phyloP scores from a whole-genome alignment of 352 stramenopile species.

The Globisporangium polare region DNA sequence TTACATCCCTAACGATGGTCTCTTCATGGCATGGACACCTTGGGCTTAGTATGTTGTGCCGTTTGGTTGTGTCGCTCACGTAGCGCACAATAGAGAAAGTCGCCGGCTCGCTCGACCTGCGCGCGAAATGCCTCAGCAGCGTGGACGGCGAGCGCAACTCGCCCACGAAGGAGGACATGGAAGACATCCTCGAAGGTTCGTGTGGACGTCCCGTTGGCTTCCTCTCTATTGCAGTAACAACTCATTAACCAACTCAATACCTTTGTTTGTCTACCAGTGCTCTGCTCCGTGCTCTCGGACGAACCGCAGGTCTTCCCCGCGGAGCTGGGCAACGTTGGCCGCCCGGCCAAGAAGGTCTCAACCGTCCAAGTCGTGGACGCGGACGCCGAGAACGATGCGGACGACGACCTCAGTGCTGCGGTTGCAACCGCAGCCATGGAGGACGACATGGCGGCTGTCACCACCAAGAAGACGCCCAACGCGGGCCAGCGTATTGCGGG shows the following conservation, averaged over 20 bases:
- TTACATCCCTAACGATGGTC: background rate
- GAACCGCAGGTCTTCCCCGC: conserved; percentile 38
- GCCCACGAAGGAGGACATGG: conserved; percentile 69
- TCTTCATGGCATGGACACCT: background rate
- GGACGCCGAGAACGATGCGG: conserved; percentile 17
- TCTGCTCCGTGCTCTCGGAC: conserved; percentile 31
- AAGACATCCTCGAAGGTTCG: conserved; percentile 50
- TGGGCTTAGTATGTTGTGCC: background rate
- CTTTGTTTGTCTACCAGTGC: conserved; percentile 17
- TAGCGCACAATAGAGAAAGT: conserved; percentile 37
- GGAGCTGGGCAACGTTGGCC: conserved; percentile 16
- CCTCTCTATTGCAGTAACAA: background rate
- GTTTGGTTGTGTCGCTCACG: background rate
- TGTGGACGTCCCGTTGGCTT: no score
- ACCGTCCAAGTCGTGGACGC: conserved; percentile 27
- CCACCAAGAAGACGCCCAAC: conserved; percentile 2
- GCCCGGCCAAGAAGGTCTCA: conserved; percentile 22
- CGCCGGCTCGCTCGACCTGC: conserved; percentile 42
- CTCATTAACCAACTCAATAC: background rate
- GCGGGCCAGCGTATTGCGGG: conserved; percentile 14
- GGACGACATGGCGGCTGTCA: background rate
- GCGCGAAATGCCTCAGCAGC: conserved; percentile 48
- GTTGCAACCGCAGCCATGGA: background rate
- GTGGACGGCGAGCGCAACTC: conserved; percentile 46
- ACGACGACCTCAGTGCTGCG: conserved; percentile 14